These are phyloP conservation scores for Leucoagaricus sp. DNA, from an alignment of 1,284 basidiomycete species.

Conservation along the genomic window DNA sequence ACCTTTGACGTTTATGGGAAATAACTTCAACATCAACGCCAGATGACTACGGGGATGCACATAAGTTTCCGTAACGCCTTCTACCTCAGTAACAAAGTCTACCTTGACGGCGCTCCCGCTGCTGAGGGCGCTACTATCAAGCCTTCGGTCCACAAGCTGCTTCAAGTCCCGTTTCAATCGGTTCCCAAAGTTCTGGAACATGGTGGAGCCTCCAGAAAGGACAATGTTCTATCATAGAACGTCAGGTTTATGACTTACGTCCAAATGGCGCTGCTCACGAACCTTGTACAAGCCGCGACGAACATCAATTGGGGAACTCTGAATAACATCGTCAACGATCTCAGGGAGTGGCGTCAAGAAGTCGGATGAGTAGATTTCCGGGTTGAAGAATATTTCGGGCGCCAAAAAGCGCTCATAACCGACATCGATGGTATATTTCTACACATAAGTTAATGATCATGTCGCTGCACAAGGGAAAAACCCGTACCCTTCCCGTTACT, in stretches of 20 bases:
- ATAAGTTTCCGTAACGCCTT: conserved; percentile 13
- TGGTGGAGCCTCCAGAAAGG: conserved; percentile 93
- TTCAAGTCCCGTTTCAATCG: conserved; percentile 95
- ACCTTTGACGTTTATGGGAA: conserved; percentile 96
- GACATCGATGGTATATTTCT: conserved; percentile 70
- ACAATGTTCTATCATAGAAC: conserved; percentile 72
- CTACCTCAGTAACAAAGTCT: conserved; percentile 20
- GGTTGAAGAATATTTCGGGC: conserved; percentile 99
- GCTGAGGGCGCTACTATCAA: conserved; percentile 76
- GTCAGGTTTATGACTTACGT: background rate
- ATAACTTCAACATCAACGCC: conserved; percentile 98
- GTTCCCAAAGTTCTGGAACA: conserved; percentile 98
- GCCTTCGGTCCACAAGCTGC: conserved; percentile 88
- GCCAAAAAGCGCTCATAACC: conserved; percentile 99
- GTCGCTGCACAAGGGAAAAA: background rate
- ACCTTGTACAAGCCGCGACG: conserved; percentile 93
- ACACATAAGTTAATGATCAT: conserved; percentile 37
- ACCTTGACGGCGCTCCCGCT: conserved; percentile 83
- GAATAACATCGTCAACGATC: conserved; percentile 96
- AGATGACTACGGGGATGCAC: conserved; percentile 61
- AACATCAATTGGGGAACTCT: conserved; percentile 89
- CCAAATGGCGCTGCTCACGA: background rate
- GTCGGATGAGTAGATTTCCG: conserved; percentile 97
- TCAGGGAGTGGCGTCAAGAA: conserved; percentile 97
- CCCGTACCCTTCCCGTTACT: conserved; percentile 87